Base-by-base conservation (phyloP, 1,139 yeast genomes). In the Geotrichum aggregatum region DNA sequence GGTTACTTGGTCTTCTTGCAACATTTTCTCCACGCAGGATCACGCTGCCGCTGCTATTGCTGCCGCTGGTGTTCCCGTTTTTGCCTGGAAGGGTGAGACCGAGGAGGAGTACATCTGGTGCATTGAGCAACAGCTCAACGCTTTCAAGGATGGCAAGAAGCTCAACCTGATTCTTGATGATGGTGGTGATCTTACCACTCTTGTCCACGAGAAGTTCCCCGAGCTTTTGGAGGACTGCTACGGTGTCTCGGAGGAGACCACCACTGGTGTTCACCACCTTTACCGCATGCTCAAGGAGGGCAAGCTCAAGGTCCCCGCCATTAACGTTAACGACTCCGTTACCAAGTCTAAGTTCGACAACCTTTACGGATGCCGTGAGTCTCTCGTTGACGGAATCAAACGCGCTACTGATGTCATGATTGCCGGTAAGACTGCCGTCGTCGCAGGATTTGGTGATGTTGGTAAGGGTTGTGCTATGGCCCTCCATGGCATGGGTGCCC, bases 391-490 rank as follows among this genome's bases (percentile, higher is more conserved):
- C 76, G 98, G 98, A 80, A 92, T 92, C 75, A 94, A 92, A 84
- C 89, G 99, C 80, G 98, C 98, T 74, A 92, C 98, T 70, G 99
- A 92, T 71, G 98, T 92, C 67, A 94, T 92, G 98, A 86, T 92
- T 72, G 98, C 98, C 64, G 99, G 99, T 80, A 92, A 92, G 81
- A 94, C 89, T 70, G 96, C 98, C 61, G 94, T 92, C 66, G 98
- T 92, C 68, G 98, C 98, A 60, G 99, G 99, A 76, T 92, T 84
- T 80, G 99, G 99, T 83, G 99, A 92, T 74, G 99, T 92, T 70
- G 99, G 99, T 80, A 92, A 92, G 81, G 99, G 99, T 76, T 92
- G 98, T 81, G 98, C 97, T 72, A 86, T 91, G 87, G 97, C 99
- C 65, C 84, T 94, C 70, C 87, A 91, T 78, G 92, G 95, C 71